Percentiles rank a stretch among this genome's conserved stretches.
Evolutionary conservation across 139 green algal species (phyloP).

Genomic region (Chlorella sp.): DNA sequence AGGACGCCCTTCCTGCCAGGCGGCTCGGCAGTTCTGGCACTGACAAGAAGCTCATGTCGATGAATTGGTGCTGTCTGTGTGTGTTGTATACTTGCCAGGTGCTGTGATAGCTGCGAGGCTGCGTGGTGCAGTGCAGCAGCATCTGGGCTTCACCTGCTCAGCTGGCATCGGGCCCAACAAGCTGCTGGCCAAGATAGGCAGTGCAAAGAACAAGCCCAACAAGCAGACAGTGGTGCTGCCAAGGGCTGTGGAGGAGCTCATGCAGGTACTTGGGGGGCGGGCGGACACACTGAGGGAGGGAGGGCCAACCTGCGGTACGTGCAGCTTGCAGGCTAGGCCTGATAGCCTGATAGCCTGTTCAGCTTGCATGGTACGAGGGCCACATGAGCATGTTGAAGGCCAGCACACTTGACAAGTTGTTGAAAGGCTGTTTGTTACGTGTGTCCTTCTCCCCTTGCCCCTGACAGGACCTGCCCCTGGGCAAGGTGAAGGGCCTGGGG

Average conservation of each 20-base stretch:
- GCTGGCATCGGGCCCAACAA: too few relatives aligned
- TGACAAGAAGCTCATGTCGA: too few relatives aligned
- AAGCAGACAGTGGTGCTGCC: constrained; percentile 77
- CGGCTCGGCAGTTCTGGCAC: too few relatives aligned
- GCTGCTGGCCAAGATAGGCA: constrained; percentile 86
- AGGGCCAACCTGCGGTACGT: background rate
- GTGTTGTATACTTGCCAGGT: too few relatives aligned
- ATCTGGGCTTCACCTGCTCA: too few relatives aligned
- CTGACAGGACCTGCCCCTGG: constrained; percentile 61
- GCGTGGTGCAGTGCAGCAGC: too few relatives aligned
- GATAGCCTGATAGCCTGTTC: background rate
- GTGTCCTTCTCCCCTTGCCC: too few relatives aligned
- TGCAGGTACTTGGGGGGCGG: constrained; percentile 36
- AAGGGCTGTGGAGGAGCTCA: constrained; percentile 43
- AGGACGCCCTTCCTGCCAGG: too few relatives aligned
- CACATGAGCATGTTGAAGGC: background rate
- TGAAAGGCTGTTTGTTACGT: background rate
- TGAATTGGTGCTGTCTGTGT: too few relatives aligned
- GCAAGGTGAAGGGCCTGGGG: constrained; percentile 81
- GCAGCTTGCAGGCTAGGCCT: background rate
- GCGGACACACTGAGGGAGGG: background rate
- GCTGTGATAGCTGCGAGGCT: too few relatives aligned
- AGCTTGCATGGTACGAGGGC: background rate
- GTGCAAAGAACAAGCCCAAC: constrained; percentile 78
- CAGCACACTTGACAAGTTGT: background rate